Evolutionary conservation across 169 alveolate species (phyloP).

Genomic region (Babesia sp.): DNA sequence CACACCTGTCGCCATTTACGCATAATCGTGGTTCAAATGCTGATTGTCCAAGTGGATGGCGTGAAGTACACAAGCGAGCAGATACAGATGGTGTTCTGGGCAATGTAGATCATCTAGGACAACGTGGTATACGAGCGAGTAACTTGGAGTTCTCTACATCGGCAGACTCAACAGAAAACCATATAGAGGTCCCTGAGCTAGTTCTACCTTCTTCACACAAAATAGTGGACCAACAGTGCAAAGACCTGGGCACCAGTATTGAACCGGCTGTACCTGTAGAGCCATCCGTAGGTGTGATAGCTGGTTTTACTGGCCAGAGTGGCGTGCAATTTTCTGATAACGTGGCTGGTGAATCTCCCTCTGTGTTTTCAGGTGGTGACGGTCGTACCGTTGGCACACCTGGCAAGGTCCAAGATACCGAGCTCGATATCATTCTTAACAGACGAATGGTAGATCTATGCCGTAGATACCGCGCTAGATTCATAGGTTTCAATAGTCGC

Average conservation of each 20-base stretch:
- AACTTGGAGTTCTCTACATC: background rate
- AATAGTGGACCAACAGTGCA: background rate
- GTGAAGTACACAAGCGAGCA: background rate
- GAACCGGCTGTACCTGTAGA: background rate
- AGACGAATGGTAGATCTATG: constrained; percentile 17
- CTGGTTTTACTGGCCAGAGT: background rate
- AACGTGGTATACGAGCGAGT: background rate
- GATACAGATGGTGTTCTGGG: background rate
- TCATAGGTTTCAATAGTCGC: constrained; percentile 41
- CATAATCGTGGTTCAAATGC: background rate
- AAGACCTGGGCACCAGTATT: background rate
- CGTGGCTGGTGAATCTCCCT: background rate
- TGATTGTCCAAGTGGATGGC: background rate
- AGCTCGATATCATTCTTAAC: constrained; percentile 8
- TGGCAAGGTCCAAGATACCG: background rate
- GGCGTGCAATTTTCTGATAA: background rate
- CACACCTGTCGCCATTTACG: background rate
- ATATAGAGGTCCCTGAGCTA: constrained; percentile 2
- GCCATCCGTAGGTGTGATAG: background rate
- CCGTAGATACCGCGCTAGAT: constrained; percentile 38
- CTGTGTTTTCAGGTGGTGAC: background rate
- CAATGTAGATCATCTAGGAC: background rate
- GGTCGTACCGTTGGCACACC: background rate
- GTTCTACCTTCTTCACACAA: background rate
- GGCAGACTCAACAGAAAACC: background rate